Base-by-base conservation (phyloP, 768 basidiomycete genomes). In the Leccinum rimulosum region DNA sequence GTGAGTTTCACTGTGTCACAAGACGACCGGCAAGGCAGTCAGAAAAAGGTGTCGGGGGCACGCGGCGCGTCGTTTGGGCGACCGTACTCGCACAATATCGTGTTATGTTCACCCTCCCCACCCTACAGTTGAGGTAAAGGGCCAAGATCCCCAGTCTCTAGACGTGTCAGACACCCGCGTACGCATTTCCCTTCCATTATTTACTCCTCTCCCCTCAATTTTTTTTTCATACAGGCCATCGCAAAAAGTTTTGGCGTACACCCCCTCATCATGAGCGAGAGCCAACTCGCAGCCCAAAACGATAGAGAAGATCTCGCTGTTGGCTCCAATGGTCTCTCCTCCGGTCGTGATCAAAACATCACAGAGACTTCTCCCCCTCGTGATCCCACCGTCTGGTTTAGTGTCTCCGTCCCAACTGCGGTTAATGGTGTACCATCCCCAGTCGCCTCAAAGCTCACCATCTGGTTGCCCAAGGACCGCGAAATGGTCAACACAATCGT, bases 181-280 rank as follows among this genome's bases (percentile, higher is more conserved):
- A 64, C 68, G 50, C 40, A 2, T 12, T 14, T 27, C 22, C 30
- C 5, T 25, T 36, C 9, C n/a, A 17, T 36, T 54, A 30, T 33
- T 11, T 8, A 9, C 31, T 3, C 14, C 28, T 30, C 54, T 25
- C 52, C 17, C 36, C 53, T 72, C 14, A 65, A 22, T 22, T 49
- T 48, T 31, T 56, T 53, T 57, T 43, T 59, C 25, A 25, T 25
- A 50, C 63, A 86, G 81, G 80, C 88, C 27, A 81, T 92, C 52
- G 91, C 88, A 45, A 89, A 86, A 73, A 85, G 80, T 68, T 93
- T 93, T 67, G 91, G 91, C 51, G 91, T 93, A 30, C 82, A 86
- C 52, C 77, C 84, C 28, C 80, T 81, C 47, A 91, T 93, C 63
- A 83, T 91, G 54, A 82, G 76, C 58, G 85, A 84, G 61, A 77